Evolutionary conservation across 2,329 filamentous ascomycete species (phyloP).

Genomic region (Byssothecium circinans): DNA sequence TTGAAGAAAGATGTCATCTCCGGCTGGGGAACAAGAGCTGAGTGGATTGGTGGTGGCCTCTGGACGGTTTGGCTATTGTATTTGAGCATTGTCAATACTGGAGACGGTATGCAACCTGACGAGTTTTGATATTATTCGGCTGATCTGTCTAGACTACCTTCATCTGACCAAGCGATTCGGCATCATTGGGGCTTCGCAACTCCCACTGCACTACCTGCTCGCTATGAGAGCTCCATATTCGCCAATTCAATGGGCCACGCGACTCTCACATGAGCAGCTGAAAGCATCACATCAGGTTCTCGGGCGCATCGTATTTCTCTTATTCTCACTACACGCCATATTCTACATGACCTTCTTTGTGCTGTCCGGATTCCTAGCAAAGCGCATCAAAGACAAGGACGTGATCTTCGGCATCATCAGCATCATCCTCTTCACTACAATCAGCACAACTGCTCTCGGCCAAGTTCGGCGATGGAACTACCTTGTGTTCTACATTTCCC

Average conservation of each 20-base stretch:
- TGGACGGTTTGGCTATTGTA: conserved; percentile 58
- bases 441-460: conserved; percentile 54
- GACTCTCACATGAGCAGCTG: conserved; percentile 58
- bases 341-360: conserved; percentile 63
- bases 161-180: conserved; percentile 65
- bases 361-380: conserved; percentile 52
- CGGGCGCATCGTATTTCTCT: conserved; percentile 55
- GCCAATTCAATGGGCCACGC: conserved; percentile 55
- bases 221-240: conserved; percentile 54
- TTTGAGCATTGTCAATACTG: conserved; percentile 55
- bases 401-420: conserved; percentile 59
- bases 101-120: conserved; percentile 51
- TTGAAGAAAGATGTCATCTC: conserved; percentile 47
- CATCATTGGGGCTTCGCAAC: conserved; percentile 61
- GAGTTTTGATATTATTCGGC: conserved; percentile 2
- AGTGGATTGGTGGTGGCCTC: conserved; percentile 50
- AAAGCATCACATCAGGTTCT: conserved; percentile 61
- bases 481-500: conserved; percentile 58
- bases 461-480: conserved; percentile 52
- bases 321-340: conserved; percentile 56
- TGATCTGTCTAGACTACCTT: conserved; percentile 56
- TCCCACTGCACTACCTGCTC: conserved; percentile 62
- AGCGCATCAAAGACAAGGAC: conserved; percentile 59
- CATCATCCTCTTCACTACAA: conserved; percentile 47
- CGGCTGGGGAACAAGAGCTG: conserved; percentile 55